Conservation (phyloP, 345 rosid species). For the Adansonia digitata region DNA sequence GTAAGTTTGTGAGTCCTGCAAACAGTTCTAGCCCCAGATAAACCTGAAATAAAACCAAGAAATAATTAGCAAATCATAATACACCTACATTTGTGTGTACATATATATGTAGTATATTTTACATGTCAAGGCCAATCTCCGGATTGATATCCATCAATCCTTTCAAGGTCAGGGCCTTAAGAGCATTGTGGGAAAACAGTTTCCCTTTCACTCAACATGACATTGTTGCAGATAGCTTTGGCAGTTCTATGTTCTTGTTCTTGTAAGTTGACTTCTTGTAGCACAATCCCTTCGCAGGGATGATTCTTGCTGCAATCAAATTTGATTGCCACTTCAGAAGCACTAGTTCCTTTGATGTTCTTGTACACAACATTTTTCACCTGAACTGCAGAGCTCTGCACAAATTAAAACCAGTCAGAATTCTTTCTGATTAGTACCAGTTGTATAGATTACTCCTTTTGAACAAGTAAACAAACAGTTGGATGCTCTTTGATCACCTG, state of each 20-base stretch:
- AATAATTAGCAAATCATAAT: not conserved
- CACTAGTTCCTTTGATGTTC: conserved; percentile 70
- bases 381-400: conserved; percentile 65
- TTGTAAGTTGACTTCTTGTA: conserved; percentile 41
- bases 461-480: not conserved
- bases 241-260: conserved; percentile 19
- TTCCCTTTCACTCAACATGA: conserved; percentile 30
- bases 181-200: conserved; percentile 28
- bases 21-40: not conserved
- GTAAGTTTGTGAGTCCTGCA: too few relatives aligned
- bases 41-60: not conserved
- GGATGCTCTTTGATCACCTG: conserved; percentile 29
- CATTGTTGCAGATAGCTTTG: conserved; percentile 54
- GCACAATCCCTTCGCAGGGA: conserved; percentile 60
- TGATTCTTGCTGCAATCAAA: conserved; percentile 54
- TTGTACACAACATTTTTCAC: conserved; percentile 58
- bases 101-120: not conserved
- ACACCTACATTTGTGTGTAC: not conserved
- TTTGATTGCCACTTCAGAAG: conserved; percentile 54
- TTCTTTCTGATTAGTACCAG: not conserved
- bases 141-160: too few relatives aligned
- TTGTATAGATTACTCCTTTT: not conserved
- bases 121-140: not conserved
- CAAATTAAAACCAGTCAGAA: not conserved
- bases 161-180: too few relatives aligned